These are phyloP conservation scores for Chaetomium fimeti DNA, from an alignment of 495 filamentous ascomycete genomes.

Conservation along the genomic window DNA sequence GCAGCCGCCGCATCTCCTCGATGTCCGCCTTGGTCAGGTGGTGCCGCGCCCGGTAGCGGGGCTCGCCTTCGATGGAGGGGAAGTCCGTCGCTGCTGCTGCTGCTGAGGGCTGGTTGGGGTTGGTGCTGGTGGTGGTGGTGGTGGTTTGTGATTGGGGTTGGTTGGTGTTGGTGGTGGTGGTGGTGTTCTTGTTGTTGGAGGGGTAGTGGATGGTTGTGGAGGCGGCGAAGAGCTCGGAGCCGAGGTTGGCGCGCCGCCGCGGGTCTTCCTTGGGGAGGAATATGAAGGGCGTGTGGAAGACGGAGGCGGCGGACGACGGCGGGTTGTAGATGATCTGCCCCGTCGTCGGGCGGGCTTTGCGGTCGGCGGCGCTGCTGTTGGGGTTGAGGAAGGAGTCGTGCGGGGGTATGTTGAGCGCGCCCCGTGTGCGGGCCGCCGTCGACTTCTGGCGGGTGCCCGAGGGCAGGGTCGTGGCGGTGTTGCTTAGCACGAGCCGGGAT, in stretches of 20 bases:
- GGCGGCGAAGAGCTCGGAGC: slow-evolving; percentile 33
- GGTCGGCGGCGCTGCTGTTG: background rate
- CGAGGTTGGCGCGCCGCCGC: slow-evolving; percentile 56
- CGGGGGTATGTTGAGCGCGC: slow-evolving; percentile 68
- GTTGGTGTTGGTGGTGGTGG: background rate
- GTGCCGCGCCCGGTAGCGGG: slow-evolving; percentile 45
- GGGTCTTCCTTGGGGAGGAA: slow-evolving; percentile 83
- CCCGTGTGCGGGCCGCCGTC: slow-evolving; percentile 66
- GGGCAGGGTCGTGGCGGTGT: slow-evolving; percentile 34
- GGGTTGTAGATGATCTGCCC: slow-evolving; percentile 91
- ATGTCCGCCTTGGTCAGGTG: slow-evolving; percentile 74
- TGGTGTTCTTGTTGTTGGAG: background rate
- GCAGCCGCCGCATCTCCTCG: slow-evolving; percentile 72
- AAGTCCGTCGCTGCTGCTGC: slow-evolving; percentile 9
- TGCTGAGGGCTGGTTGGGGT: background rate
- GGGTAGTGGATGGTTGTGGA: slow-evolving; percentile 24
- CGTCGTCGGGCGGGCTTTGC: slow-evolving; percentile 32
- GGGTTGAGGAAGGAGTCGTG: slow-evolving; percentile 65
- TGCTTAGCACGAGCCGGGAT: slow-evolving; percentile 34
- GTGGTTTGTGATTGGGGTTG: background rate
- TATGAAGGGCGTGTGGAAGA: slow-evolving; percentile 82
- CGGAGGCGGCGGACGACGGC: slow-evolving; percentile 75
- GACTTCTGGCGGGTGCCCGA: slow-evolving; percentile 62
- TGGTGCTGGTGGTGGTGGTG: background rate
- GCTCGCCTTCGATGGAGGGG: slow-evolving; percentile 9